Evolutionary conservation across 2,329 filamentous ascomycete genomes (phyloP), one percentile per base, ranked within the genome.

Genomic region (Trichophyton mentagrophytes): DNA sequence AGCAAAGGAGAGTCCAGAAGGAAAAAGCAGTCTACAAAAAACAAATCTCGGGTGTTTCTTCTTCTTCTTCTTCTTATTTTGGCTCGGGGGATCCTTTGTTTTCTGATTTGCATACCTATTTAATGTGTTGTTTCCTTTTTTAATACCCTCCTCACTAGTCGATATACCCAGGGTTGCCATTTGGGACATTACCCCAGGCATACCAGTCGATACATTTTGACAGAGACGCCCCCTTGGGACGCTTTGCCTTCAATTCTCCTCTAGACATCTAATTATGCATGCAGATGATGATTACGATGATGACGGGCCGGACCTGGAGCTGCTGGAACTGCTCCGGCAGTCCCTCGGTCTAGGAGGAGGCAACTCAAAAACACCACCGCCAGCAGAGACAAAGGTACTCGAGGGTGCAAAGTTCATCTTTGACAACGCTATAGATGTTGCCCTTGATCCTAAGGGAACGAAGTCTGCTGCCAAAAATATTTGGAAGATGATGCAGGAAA

Each of bases 351-450:
- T 87, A 59, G 82, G 84, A 60, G 81, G 82, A 61, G 75, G 79
- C 20, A 73, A 77, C 27, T 69, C 83, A 59, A 73, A 80, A 55
- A 75, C 81, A 20, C 81, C 72, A 3, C 51, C 25, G 27, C 51
- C 30, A 27, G 82, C 87, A 20, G 88, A 92, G 67, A 95, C 89
- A 4, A 88, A 86, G 58, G 90, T 97, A 46, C 82, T 97, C 3
- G 80, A 89, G 65, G 82, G 85, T 64, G 91, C 91, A 51, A 85
- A 95, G 73, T 89, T 87, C 75, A 86, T 97, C 69, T 95, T 88
- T 75, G 85, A 96, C 76, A 93, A 96, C 74, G 84, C 89, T 64
- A 90, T 96, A 71, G 93, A 99, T 71, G 90, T 99, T 38, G 89
- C 90, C 9, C 78, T 99, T 49, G 88, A 92, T 69, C 90, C 91